Percentiles rank a stretch among this genome's conserved stretches.
Evolutionary conservation across 257 asterid genomes (phyloP).

Genomic region (Datura wrightii): DNA sequence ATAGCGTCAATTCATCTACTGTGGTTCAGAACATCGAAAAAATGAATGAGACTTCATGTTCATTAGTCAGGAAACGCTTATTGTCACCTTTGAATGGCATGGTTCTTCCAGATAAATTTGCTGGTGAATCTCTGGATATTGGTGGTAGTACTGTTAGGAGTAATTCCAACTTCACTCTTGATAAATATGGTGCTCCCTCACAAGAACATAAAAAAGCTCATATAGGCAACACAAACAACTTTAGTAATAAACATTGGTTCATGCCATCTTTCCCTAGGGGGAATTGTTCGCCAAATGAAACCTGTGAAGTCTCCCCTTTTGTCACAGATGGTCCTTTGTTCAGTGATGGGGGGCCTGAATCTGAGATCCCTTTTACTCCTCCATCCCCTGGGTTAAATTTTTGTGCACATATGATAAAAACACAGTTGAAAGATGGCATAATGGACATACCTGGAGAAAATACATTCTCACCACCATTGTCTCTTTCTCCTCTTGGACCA

Average conservation of each 20-base stretch:
- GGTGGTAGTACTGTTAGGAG: slow-evolving; percentile 48
- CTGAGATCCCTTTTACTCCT: slow-evolving; percentile 39
- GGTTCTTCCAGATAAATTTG: slow-evolving; percentile 51
- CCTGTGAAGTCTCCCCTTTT: slow-evolving; percentile 44
- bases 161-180: slow-evolving; percentile 39
- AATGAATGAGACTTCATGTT: slow-evolving; percentile 50
- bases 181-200: slow-evolving; percentile 35
- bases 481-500: slow-evolving; percentile 89
- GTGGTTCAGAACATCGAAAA: slow-evolving; percentile 36
- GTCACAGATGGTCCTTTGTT: slow-evolving; percentile 63
- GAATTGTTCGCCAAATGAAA: slow-evolving; percentile 43
- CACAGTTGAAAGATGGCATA: slow-evolving; percentile 41
- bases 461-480: slow-evolving; percentile 53
- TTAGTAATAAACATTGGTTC: slow-evolving; percentile 45
- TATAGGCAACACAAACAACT: slow-evolving; percentile 48
- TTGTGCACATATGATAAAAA: slow-evolving; percentile 39
- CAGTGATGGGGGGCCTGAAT: slow-evolving; percentile 37
- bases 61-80: slow-evolving; percentile 64
- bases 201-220: slow-evolving; percentile 75
- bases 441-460: slow-evolving; percentile 42
- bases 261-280: slow-evolving; percentile 40
- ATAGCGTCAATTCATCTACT: slow-evolving; percentile 37
- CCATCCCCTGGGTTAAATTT: slow-evolving; percentile 41
- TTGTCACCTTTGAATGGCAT: slow-evolving; percentile 71
- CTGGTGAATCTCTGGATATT: slow-evolving; percentile 56